Evolutionary conservation across 768 basidiomycete genomes (phyloP).

Genomic region (Antrodiella citrinella): DNA sequence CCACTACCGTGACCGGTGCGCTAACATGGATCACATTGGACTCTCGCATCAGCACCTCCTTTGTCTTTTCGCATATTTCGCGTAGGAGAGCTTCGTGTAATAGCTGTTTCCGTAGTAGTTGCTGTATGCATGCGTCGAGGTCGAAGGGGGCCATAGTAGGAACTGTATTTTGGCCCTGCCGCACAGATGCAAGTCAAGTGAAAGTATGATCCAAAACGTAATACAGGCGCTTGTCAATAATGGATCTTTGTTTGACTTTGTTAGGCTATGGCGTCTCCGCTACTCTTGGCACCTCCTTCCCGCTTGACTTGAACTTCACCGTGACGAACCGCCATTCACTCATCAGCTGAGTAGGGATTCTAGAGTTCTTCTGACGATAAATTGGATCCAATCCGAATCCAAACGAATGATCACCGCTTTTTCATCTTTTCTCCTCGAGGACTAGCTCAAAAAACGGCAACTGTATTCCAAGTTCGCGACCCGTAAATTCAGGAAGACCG

Average conservation of each 20-base stretch:
- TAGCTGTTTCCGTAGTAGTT: constrained; percentile 85
- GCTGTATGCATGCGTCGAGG: constrained; percentile 92
- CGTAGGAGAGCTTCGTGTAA: constrained; percentile 90
- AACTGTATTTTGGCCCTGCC: background rate
- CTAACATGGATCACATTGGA: constrained; percentile 97
- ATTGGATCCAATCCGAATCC: too few relatives aligned
- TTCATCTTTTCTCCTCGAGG: too few relatives aligned
- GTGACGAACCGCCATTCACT: too few relatives aligned
- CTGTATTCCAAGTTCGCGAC: too few relatives aligned
- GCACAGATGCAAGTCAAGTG: background rate
- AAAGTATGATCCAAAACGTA: background rate
- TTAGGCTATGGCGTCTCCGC: too few relatives aligned
- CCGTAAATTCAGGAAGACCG: too few relatives aligned
- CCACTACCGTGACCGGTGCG: constrained; percentile 96
- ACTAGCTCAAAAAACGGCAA: too few relatives aligned
- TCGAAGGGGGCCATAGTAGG: constrained; percentile 60
- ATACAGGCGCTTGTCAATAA: background rate
- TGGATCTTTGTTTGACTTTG: background rate
- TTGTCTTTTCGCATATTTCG: constrained; percentile 99
- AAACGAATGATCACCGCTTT: too few relatives aligned
- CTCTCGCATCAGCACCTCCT: constrained; percentile 98
- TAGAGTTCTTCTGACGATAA: too few relatives aligned
- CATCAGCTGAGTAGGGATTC: too few relatives aligned
- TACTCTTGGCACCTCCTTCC: too few relatives aligned
- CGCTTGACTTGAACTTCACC: too few relatives aligned